Evolutionary conservation across 192 early-diverging fungal genomes (phyloP).

Genomic region (Coemansia sp.): DNA sequence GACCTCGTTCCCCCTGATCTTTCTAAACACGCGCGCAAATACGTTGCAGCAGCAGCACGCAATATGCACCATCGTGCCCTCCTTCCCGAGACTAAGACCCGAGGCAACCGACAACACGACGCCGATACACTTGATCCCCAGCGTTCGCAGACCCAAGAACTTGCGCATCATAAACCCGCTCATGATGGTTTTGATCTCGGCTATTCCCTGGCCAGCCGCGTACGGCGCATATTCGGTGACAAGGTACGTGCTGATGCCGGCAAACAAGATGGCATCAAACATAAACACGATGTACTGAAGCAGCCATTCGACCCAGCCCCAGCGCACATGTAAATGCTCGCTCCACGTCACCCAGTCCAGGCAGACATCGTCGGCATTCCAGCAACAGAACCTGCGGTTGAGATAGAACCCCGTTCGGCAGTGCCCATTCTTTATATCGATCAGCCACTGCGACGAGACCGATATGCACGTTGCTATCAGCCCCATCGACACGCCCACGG

Average conservation of each 20-base stretch:
- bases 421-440: constrained; percentile 79
- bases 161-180: constrained; percentile 71
- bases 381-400: constrained; percentile 84
- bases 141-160: constrained; percentile 68
- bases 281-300: constrained; percentile 44
- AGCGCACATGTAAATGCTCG: constrained; percentile 44
- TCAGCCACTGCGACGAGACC: constrained; percentile 67
- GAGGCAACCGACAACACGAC: constrained; percentile 84
- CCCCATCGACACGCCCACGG: constrained; percentile 45
- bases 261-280: constrained; percentile 57
- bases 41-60: constrained; percentile 92
- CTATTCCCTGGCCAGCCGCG: constrained; percentile 74
- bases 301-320: constrained; percentile 48
- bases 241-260: constrained; percentile 67
- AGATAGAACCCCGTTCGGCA: constrained; percentile 77
- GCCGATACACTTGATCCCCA: constrained; percentile 83
- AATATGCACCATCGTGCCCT: constrained; percentile 95
- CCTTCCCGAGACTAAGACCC: constrained; percentile 89
- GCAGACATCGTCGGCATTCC: constrained; percentile 62
- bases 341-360: constrained; percentile 61
- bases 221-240: constrained; percentile 78
- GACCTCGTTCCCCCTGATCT: constrained; percentile 80
- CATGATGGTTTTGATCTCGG: constrained; percentile 80
- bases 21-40: constrained; percentile 69
- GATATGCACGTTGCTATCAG: constrained; percentile 45